Evolutionary conservation across 768 basidiomycete genomes (phyloP).

Genomic region (Austroboletus eburneus): DNA sequence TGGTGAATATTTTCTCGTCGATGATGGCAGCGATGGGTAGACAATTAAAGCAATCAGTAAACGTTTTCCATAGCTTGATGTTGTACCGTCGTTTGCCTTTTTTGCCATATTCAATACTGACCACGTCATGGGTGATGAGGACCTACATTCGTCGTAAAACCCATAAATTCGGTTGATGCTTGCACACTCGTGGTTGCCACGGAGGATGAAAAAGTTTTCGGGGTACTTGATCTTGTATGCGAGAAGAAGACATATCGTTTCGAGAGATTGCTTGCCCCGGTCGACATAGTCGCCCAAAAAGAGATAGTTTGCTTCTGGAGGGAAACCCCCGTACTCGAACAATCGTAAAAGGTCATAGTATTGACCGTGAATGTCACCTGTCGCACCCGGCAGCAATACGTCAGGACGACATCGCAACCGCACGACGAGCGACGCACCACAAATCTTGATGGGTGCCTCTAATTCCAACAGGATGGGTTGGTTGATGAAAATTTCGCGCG

Average conservation of each 20-base stretch:
- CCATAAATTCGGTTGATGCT: slow-evolving; percentile 99
- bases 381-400: slow-evolving; percentile 18
- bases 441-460: slow-evolving; percentile 99
- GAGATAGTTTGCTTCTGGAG: slow-evolving; percentile 99
- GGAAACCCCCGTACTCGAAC: slow-evolving; percentile 99
- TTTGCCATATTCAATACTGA: slow-evolving; percentile 8
- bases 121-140: not conserved
- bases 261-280: slow-evolving; percentile 96
- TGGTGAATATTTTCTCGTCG: slow-evolving; percentile 99
- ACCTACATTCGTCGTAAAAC: slow-evolving; percentile 99
- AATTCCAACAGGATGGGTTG: slow-evolving; percentile 97
- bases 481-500: slow-evolving; percentile 98
- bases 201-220: slow-evolving; percentile 99
- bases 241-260: slow-evolving; percentile 98
- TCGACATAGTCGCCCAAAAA: slow-evolving; percentile 99
- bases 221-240: slow-evolving; percentile 99
- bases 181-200: slow-evolving; percentile 99
- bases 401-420: slow-evolving; percentile 9
- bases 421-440: slow-evolving; percentile 57
- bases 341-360: slow-evolving; percentile 98
- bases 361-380: slow-evolving; percentile 99
- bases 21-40: slow-evolving; percentile 98
- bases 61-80: slow-evolving; percentile 99
- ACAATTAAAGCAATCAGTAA: slow-evolving; percentile 99
- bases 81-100: slow-evolving; percentile 99